A percentile compares a stretch with the other conserved stretches of the same genome.
Evolutionary conservation across 805 yeast genomes (phyloP).

Genomic region (Metschnikowia peoriensis): DNA sequence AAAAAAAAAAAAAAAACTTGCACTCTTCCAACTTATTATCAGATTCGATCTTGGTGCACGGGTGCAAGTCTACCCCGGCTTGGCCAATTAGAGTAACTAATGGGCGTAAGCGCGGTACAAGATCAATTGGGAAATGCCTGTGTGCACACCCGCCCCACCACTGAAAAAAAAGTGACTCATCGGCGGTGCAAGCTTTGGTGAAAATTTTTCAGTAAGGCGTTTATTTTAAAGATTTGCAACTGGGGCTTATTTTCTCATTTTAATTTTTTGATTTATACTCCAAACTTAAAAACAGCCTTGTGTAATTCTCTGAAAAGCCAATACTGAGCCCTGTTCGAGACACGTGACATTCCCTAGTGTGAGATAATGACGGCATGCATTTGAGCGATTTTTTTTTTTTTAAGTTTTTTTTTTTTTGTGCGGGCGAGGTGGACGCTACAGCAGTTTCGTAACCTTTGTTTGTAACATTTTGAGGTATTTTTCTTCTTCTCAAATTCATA

Average conservation of each 20-base stretch:
- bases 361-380: not conserved
- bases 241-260: too few relatives aligned
- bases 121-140: slow-evolving; percentile 22
- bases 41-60: slow-evolving; percentile 12
- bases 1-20: not conserved
- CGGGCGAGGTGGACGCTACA: too few relatives aligned
- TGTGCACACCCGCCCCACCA: not conserved
- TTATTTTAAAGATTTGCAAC: too few relatives aligned
- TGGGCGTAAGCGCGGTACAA: slow-evolving; percentile 40
- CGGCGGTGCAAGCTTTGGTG: not conserved
- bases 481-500: too few relatives aligned
- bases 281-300: too few relatives aligned
- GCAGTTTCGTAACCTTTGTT: too few relatives aligned
- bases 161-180: not conserved
- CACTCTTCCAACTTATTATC: slow-evolving; percentile 2
- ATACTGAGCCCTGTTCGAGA: too few relatives aligned
- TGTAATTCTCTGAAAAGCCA: too few relatives aligned
- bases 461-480: too few relatives aligned
- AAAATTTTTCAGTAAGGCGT: too few relatives aligned
- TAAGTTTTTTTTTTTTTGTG: too few relatives aligned
- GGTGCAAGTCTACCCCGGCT: slow-evolving; percentile 8
- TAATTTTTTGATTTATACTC: too few relatives aligned
- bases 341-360: not conserved
- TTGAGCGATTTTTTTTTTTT: not conserved
- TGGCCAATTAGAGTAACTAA: slow-evolving; percentile 31